These are phyloP conservation scores for Solanum chacoense DNA, from an alignment of 305 asterid genomes.

Conservation along the genomic window DNA sequence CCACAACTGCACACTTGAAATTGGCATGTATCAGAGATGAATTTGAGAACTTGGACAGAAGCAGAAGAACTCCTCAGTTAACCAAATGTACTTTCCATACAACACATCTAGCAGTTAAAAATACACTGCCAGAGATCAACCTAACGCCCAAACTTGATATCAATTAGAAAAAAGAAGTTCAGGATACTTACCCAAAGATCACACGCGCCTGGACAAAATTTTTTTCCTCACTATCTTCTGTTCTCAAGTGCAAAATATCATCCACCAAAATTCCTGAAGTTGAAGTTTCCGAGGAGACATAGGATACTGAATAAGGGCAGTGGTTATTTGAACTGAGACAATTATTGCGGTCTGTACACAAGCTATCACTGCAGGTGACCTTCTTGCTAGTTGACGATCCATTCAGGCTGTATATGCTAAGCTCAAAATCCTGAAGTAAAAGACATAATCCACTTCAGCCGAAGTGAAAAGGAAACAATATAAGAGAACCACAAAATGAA, in stretches of 20 bases:
- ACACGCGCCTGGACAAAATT: constrained; percentile 33
- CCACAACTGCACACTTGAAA: constrained; percentile 61
- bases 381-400: constrained; percentile 62
- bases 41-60: background rate
- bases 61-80: background rate
- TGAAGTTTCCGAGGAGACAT: constrained; percentile 74
- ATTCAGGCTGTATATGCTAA: constrained; percentile 51
- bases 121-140: background rate
- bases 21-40: background rate
- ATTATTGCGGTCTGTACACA: constrained; percentile 33
- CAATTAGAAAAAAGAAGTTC: constrained; percentile 4
- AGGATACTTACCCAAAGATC: constrained; percentile 65
- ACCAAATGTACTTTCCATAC: background rate
- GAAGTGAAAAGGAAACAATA: background rate
- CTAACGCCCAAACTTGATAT: background rate
- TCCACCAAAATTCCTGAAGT: constrained; percentile 75
- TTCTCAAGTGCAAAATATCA: constrained; percentile 58
- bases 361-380: constrained; percentile 53
- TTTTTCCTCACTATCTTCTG: constrained; percentile 33
- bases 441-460: background rate
- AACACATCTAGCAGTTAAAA: background rate
- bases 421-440: constrained; percentile 58
- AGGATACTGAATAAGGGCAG: constrained; percentile 75
- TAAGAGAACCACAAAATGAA: background rate
- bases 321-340: constrained; percentile 33